Conservation (phyloP, 306 rosid species). For the Cercis canadensis region DNA sequence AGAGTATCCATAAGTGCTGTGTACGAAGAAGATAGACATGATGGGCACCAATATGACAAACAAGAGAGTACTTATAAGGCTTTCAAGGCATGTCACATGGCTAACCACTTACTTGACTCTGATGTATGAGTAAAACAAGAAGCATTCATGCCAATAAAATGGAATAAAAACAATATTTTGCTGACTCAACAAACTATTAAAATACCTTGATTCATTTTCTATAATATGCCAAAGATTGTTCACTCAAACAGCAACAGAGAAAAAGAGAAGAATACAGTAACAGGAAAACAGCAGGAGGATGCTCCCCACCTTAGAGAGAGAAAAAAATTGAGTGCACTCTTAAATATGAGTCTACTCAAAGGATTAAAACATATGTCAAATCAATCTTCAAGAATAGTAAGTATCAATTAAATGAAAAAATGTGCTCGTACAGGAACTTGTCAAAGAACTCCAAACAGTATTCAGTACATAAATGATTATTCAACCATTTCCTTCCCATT, state of each 20-base stretch:
- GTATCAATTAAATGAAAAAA: not conserved
- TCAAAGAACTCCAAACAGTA: not conserved
- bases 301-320: too few relatives aligned
- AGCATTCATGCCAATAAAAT: not conserved
- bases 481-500: not conserved
- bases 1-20: not conserved
- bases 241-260: not conserved
- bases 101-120: not conserved
- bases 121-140: not conserved
- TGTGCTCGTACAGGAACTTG: not conserved
- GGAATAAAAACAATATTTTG: not conserved
- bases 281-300: constrained; percentile 7
- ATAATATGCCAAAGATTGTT: constrained; percentile 1
- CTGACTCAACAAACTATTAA: too few relatives aligned
- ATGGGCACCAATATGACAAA: constrained; percentile 1
- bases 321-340: too few relatives aligned
- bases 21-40: constrained; percentile 14
- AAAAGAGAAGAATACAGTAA: not conserved
- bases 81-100: not conserved
- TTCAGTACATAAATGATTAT: not conserved
- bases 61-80: too few relatives aligned
- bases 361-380: not conserved
- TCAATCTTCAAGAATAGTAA: not conserved
- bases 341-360: not conserved
- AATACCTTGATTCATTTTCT: constrained; percentile 4